Evolutionary conservation across 768 basidiomycete species (phyloP), one percentile per base, ranked within the genome.

Genomic region (Boletus rubropictus): DNA sequence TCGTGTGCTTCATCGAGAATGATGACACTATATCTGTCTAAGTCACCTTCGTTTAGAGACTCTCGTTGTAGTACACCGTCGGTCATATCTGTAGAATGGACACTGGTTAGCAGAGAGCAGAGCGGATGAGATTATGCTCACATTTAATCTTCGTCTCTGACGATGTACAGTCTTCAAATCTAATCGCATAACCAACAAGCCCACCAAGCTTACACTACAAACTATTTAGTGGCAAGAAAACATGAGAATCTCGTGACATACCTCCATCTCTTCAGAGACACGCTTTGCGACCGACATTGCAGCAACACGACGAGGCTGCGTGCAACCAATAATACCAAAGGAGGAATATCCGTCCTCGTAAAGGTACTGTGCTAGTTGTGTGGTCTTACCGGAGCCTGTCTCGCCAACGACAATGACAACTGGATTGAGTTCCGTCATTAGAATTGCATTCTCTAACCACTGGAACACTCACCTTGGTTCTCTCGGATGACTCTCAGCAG

Each of bases 271-370:
- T 63, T 99, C 96, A 60, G 91, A 93, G 48, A 99, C 96, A 67
- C 96, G 93, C 72, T 99, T 98, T n/a, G 96, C 96, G 7, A 98
- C 96, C 9, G 90, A 94, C 96, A 99, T 98, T 14, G 96, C 96
- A 37, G 96, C 96, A 24, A 99, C 96, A 71, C 96, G 93, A 57
- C 96, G 81, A 40, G 96, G 96, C 63, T 99, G 96, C 0, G 96
- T 99, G 62, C 96, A 99, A 10, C 95, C 95, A 41, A 99, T 82
- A 35, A 98, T 76, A 15, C 95, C 95, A 68, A 83, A 78, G 4
- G 78, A 64, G 55, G 93, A 89, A 66, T 95, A 99, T 0, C 96
- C 96, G 52, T 99, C 96, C 64, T 99, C 96, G 61, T 97, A 90
- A 51, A 99, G 66, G 69, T 92, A 99, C 62, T 99, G 96, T 0